Evolutionary conservation across 2,329 filamentous ascomycete species (phyloP), one percentile per base, ranked within the genome.

Genomic region (Botrytis hyacinthi): DNA sequence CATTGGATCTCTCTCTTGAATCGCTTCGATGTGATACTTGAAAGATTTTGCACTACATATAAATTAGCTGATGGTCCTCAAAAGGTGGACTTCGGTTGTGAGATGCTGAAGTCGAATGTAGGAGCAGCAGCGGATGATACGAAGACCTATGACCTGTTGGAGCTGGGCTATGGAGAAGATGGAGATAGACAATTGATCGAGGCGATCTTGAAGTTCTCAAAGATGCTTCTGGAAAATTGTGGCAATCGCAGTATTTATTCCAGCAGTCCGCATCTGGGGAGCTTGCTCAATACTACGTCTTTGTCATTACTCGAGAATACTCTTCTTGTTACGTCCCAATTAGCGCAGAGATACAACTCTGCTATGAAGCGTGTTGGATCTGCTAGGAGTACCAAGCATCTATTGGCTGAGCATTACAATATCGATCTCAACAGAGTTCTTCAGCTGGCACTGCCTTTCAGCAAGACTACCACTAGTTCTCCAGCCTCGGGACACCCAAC

Each of bases 1-100:
- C 95, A 99, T 86, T 99, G 97, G 97, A 98, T 99, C 77, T 91
- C 93, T 42, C 88, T 97, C 37, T 85, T 99, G 74, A 97, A 99
- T 82, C 91, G 94, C 73, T 98, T 99, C 83, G 96, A 99, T 83
- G 89, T 89, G 80, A 90, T 98, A 76, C 85, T 99, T 59, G 93
- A 97, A 78, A 86, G 89, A 57, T 94, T 97, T 81, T 94, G 91
- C 82, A 87, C 89, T 73, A 91, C 90, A 76, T 99, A 99, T 84
- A 90, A 90, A 75, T 86, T 99, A 73, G 89, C 90, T 75, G 88
- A 92, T 74, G 94, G 93, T 0, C 94, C 94, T 2, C 97, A 99
- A 83, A 89, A 86, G 65, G 88, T 90, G 77, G 89, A 93, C 42
- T 97, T 98, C 79, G 87, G 86, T 75, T 88, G 87, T 78, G 88